A percentile compares a stretch with the other conserved stretches of the same genome.
phyloP scores from a whole-genome alignment of 2,329 filamentous ascomycete genomes.

The Fusarium lyarnte region DNA sequence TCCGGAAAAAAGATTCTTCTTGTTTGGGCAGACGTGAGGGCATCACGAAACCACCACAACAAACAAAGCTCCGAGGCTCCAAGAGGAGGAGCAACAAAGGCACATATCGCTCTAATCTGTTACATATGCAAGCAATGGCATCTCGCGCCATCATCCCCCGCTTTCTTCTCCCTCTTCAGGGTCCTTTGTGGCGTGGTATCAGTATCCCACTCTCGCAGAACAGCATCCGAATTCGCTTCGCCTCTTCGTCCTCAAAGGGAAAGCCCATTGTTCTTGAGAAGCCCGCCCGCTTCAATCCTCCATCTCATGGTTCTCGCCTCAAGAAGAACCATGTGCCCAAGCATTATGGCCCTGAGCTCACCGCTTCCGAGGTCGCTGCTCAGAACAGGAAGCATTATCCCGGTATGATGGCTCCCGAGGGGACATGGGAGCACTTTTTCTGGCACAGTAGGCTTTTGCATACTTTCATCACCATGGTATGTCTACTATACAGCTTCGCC shows the following conservation, averaged over 20 bases:
- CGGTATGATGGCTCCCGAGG: slow-evolving; percentile 85
- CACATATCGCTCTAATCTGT: background rate
- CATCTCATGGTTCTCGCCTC: slow-evolving; percentile 82
- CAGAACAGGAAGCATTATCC: slow-evolving; percentile 82
- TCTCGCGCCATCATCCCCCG: slow-evolving; percentile 67
- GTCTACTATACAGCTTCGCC: slow-evolving; percentile 36
- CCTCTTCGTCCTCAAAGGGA: slow-evolving; percentile 44
- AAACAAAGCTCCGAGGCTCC: slow-evolving; percentile 12
- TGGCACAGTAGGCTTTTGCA: slow-evolving; percentile 81
- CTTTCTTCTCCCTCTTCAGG: slow-evolving; percentile 73
- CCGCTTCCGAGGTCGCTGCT: slow-evolving; percentile 69
- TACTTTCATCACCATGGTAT: slow-evolving; percentile 83
- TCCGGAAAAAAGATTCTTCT: slow-evolving; percentile 42
- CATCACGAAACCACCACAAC: slow-evolving; percentile 27
- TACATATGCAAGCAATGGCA: slow-evolving; percentile 48
- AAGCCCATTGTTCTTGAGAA: slow-evolving; percentile 82
- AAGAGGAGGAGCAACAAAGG: slow-evolving; percentile 1
- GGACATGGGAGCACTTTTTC: slow-evolving; percentile 86
- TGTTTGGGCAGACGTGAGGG: slow-evolving; percentile 23
- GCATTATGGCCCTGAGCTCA: slow-evolving; percentile 79
- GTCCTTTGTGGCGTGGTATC: slow-evolving; percentile 63
- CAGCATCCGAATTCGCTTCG: slow-evolving; percentile 49
- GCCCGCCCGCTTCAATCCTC: slow-evolving; percentile 88
- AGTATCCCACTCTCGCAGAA: slow-evolving; percentile 49
- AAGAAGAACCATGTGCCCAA: slow-evolving; percentile 64